A percentile compares a stretch with the other conserved stretches of the same genome.
Evolutionary conservation across 805 yeast genomes (phyloP).

Genomic region (Wickerhamiella bombiphila): DNA sequence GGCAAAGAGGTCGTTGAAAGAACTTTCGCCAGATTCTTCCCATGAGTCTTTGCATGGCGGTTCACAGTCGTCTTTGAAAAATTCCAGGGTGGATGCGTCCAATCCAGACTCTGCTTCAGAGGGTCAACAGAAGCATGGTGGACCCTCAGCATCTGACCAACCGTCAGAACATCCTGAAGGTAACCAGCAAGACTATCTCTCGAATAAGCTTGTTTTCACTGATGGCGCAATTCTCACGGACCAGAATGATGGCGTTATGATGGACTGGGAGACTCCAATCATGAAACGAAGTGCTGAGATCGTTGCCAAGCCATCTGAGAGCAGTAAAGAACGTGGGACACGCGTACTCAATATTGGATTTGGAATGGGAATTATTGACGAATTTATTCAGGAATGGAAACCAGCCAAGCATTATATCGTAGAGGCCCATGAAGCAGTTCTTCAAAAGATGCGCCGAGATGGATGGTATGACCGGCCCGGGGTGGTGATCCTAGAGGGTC

Average conservation of each 20-base stretch:
- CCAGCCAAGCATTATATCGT: slow-evolving; percentile 73
- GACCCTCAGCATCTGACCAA: too few species aligned
- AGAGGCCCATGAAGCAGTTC: slow-evolving; percentile 91
- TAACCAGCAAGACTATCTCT: slow-evolving; percentile 46
- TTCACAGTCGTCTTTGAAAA: too few species aligned
- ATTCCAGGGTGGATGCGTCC: too few species aligned
- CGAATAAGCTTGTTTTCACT: slow-evolving; percentile 49
- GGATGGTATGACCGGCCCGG: slow-evolving; percentile 72
- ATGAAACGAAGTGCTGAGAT: slow-evolving; percentile 73
- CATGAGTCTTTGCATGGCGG: too few species aligned
- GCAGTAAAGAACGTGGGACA: slow-evolving; percentile 16
- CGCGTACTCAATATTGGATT: slow-evolving; percentile 72
- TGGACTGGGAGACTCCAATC: slow-evolving; percentile 83
- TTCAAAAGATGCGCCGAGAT: slow-evolving; percentile 46
- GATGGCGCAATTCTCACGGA: slow-evolving; percentile 55
- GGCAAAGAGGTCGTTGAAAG: not conserved
- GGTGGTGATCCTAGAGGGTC: slow-evolving; percentile 69
- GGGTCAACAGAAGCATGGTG: too few species aligned
- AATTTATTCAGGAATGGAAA: slow-evolving; percentile 43
- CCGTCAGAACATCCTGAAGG: too few species aligned
- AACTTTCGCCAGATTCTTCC: not conserved
- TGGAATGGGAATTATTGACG: slow-evolving; percentile 93
- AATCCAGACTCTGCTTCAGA: too few species aligned
- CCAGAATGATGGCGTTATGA: slow-evolving; percentile 86
- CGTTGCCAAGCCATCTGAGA: slow-evolving; percentile 33